phyloP scores from a whole-genome alignment of 129 eudicot genomes.

The Logfia minima region DNA sequence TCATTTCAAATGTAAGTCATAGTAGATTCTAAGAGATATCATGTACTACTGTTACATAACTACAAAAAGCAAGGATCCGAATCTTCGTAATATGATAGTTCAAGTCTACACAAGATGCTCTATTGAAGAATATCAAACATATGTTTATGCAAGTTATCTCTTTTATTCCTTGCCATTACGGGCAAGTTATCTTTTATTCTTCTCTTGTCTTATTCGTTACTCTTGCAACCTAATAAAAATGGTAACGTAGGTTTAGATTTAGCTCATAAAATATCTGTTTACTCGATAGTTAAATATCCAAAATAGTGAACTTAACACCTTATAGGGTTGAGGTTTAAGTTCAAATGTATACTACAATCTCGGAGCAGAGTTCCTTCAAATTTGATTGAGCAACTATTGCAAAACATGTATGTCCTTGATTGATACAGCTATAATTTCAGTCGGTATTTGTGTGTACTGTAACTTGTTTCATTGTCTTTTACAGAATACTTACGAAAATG shows the following conservation, averaged over 20 bases:
- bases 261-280: not conserved
- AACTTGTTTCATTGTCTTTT: not conserved
- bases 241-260: not conserved
- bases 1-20: not conserved
- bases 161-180: constrained; percentile 17
- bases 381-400: constrained; percentile 16
- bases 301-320: not conserved
- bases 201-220: constrained; percentile 17
- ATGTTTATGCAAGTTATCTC: constrained; percentile 6
- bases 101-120: constrained; percentile 25
- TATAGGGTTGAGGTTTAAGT: not conserved
- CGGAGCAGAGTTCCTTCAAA: constrained; percentile 1
- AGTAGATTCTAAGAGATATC: not conserved
- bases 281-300: not conserved
- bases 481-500: constrained; percentile 16
- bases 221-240: constrained; percentile 16
- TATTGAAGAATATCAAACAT: constrained; percentile 20
- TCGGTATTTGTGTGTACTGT: not conserved
- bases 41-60: not conserved
- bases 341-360: not conserved
- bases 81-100: constrained; percentile 2
- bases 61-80: constrained; percentile 3
- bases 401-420: constrained; percentile 20
- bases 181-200: constrained; percentile 39
- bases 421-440: not conserved